Conservation (phyloP, 192 early-diverging fungal genomes). For the Backusella mclennaniae region DNA sequence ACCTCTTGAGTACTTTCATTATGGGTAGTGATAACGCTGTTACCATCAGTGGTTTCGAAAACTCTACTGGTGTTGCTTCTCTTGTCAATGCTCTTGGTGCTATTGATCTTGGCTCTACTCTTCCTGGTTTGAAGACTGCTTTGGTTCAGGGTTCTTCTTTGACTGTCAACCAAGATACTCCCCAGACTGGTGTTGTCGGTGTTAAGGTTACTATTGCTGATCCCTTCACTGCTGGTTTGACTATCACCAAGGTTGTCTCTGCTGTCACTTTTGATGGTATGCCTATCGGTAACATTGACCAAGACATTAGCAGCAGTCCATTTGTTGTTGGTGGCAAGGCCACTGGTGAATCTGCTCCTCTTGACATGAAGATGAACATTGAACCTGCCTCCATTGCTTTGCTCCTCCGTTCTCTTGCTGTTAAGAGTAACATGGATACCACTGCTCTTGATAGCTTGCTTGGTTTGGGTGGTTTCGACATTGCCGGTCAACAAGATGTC, state of each 20-base stretch:
- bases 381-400: slow-evolving; percentile 45
- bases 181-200: slow-evolving; percentile 41
- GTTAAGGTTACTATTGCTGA: slow-evolving; percentile 50
- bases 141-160: slow-evolving; percentile 43
- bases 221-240: slow-evolving; percentile 52
- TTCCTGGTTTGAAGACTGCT: slow-evolving; percentile 47
- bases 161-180: slow-evolving; percentile 42
- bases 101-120: slow-evolving; percentile 40
- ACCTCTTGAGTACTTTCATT: slow-evolving; percentile 50
- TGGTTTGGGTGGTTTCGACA: slow-evolving; percentile 38
- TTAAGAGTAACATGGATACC: slow-evolving; percentile 41
- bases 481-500: slow-evolving; percentile 33
- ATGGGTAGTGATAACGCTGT: slow-evolving; percentile 43
- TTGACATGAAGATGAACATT: slow-evolving; percentile 50
- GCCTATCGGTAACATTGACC: slow-evolving; percentile 43
- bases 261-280: slow-evolving; percentile 43
- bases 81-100: slow-evolving; percentile 43
- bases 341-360: slow-evolving; percentile 31
- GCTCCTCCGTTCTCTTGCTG: slow-evolving; percentile 46
- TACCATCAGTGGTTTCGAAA: slow-evolving; percentile 39
- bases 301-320: slow-evolving; percentile 42
- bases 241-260: slow-evolving; percentile 47
- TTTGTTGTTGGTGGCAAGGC: slow-evolving; percentile 42
- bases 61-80: slow-evolving; percentile 46
- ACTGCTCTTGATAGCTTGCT: slow-evolving; percentile 46